Conservation (phyloP, 495 filamentous ascomycete genomes). For the Tuber magnatum region DNA sequence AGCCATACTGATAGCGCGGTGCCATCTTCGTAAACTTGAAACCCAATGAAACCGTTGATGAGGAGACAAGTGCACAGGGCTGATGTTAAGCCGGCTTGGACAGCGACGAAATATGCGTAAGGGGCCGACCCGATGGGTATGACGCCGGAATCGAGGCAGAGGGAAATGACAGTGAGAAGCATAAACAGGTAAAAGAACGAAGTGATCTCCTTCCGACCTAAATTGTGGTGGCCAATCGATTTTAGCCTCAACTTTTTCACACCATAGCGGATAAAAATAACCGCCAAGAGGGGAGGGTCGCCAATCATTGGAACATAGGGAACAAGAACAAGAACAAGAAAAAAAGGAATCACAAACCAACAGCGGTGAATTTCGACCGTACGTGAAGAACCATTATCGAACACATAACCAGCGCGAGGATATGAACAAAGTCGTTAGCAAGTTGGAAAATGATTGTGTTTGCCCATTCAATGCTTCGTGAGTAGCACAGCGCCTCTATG, state of each 20-base stretch:
- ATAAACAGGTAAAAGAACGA: slow-evolving; percentile 97
- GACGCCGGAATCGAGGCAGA: slow-evolving; percentile 89
- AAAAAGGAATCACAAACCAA: slow-evolving; percentile 60
- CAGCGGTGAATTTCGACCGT: slow-evolving; percentile 93
- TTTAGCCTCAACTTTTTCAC: slow-evolving; percentile 23
- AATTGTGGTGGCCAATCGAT: slow-evolving; percentile 27
- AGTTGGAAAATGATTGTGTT: slow-evolving; percentile 98
- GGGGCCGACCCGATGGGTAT: slow-evolving; percentile 69
- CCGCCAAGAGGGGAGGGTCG: slow-evolving; percentile 21
- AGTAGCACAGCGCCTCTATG: slow-evolving; percentile 85
- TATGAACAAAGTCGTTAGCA: slow-evolving; percentile 85
- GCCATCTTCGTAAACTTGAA: slow-evolving; percentile 98
- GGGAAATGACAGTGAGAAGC: slow-evolving; percentile 76
- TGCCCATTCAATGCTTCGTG: slow-evolving; percentile 87
- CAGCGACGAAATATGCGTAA: slow-evolving; percentile 86
- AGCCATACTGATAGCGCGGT: slow-evolving; percentile 92
- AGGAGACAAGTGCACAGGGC: slow-evolving; percentile 81
- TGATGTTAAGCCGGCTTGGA: slow-evolving; percentile 82
- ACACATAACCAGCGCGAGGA: slow-evolving; percentile 83
- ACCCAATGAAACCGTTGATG: slow-evolving; percentile 97
- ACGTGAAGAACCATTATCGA: slow-evolving; percentile 96
- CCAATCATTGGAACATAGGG: background rate
- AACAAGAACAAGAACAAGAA: background rate
- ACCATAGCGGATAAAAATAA: slow-evolving; percentile 8
- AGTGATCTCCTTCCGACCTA: slow-evolving; percentile 96